Base-by-base conservation (phyloP, 371 early-diverging fungal species). In the Syncephalis plumigaleata region DNA sequence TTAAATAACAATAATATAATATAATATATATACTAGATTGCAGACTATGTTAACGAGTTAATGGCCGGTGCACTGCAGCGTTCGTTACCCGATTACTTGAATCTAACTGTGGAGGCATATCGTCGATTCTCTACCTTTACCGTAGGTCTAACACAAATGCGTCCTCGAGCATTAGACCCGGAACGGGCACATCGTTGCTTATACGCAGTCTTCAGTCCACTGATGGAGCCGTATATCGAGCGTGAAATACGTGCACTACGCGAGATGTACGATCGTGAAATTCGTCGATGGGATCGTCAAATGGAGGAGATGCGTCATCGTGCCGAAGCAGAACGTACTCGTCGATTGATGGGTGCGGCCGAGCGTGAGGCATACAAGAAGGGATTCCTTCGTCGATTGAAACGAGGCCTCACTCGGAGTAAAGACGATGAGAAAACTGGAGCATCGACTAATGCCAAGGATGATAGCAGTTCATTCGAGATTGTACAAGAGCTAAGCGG, bases 401-500 rank as follows among this genome's bases (percentile, higher is more conserved):
- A 39, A 46, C 45, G 23, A 15, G n/a, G 52, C 52, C 5, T 43
- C 53, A 9, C 52, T 43, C 2, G 55, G 49, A 17, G 50, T 46
- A 4, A 48, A 56, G 7, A 36, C 40, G n/a, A 31, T 43, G 2
- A 36, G 36, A 8, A 23, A 39, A 15, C 17, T 49, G n/a, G n/a
- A n/a, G 3, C 43, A 43, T 26, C 37, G 46, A 5, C 45, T 44
- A 40, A 42, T 48, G 1, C 50, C 49, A 31, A 24, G 48, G 1
- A 47, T 45, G 23, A 46, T 50, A 13, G 52, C 47, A 16, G 58
- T 57, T 15, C 39, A 55, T 15, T 51, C 26, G 17, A 21, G 39
- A 36, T 31, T 61, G 59, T 63, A n/a, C 75, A 80, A 46, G 64
- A 71, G 48, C 53, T 85, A 49, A 75, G 75, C 26, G 62, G 72